phyloP scores from a whole-genome alignment of 1,284 basidiomycete genomes.

The Volvariella volvacea region DNA sequence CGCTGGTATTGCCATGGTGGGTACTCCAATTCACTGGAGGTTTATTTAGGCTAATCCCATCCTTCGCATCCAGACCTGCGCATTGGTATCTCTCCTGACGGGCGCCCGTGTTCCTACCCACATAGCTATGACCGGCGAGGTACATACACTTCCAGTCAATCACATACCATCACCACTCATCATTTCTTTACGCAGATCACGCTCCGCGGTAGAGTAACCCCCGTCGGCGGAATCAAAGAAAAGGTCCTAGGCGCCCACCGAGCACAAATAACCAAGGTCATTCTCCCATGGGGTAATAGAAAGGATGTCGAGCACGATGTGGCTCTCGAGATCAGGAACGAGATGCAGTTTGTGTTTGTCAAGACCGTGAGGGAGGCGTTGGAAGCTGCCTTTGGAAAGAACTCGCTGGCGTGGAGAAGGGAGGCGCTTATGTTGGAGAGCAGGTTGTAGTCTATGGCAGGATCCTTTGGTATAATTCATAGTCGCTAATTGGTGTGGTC shows the following conservation, averaged over 20 bases:
- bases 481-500: no score
- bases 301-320: constrained; percentile 86
- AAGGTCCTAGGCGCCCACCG: constrained; percentile 81
- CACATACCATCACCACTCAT: not conserved
- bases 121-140: constrained; percentile 82
- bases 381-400: constrained; percentile 73
- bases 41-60: no score
- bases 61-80: constrained; percentile 63
- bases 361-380: constrained; percentile 74
- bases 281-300: constrained; percentile 76
- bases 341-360: constrained; percentile 78
- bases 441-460: no score
- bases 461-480: no score
- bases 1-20: constrained; percentile 83
- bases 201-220: constrained; percentile 69
- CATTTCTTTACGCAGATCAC: constrained; percentile 48
- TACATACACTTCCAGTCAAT: constrained; percentile 18
- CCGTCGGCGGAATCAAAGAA: constrained; percentile 81
- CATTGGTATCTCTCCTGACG: constrained; percentile 77
- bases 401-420: constrained; percentile 51
- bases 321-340: constrained; percentile 59
- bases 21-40: constrained; percentile 9
- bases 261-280: constrained; percentile 74
- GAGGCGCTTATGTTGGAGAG: constrained; percentile 45
- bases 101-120: constrained; percentile 64